Evolutionary conservation across 2,329 filamentous ascomycete genomes (phyloP), one percentile per base, ranked within the genome.

Genomic region (Xylariales sp.): DNA sequence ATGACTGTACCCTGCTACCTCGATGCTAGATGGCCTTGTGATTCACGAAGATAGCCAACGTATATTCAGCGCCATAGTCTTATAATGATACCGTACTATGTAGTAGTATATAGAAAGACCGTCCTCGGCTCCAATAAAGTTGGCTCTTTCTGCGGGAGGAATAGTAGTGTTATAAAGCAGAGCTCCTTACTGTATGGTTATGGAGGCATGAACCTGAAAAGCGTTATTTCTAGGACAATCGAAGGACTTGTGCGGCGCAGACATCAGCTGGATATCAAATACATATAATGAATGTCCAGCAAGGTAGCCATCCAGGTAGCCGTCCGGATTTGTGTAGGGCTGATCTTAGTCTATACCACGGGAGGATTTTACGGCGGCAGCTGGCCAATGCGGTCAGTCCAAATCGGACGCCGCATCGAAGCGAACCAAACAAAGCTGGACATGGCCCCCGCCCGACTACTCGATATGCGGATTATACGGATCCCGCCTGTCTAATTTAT

Each of bases 211-310:
- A 56, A 56, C 52, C 46, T 54, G 58, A 3, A 61, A 36, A 32
- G 10, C 34, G 50, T 60, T 68, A 68, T 65, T 68, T 65, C 61
- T 68, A 68, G 57, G 45, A 39, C n/a, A 46, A 61, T 16, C 45
- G 39, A 49, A 53, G 52, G 57, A 50, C 30, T 41, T 46, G 5
- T 48, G 43, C 59, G 59, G 48, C 63, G 5, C 32, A 61, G 16
- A 46, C 48, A 48, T 39, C 18, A 53, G 59, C 64, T 3, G 6
- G 36, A 55, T 55, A 59, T 34, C 54, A 53, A 57, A 45, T 55
- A 6, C 32, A 5, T 34, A 8, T 23, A 39, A 49, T 34, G 32
- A 34, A 30, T 48, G 48, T 18, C 39, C 39, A 41, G 39, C 39
- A 10, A 12, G 39, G 39, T 64, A 10, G 23, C 65, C 65, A 68